A percentile compares a stretch with the other conserved stretches of the same genome.
phyloP scores from a whole-genome alignment of 2,329 filamentous ascomycete genomes.

The Aspergillus ochraceoroseus region DNA sequence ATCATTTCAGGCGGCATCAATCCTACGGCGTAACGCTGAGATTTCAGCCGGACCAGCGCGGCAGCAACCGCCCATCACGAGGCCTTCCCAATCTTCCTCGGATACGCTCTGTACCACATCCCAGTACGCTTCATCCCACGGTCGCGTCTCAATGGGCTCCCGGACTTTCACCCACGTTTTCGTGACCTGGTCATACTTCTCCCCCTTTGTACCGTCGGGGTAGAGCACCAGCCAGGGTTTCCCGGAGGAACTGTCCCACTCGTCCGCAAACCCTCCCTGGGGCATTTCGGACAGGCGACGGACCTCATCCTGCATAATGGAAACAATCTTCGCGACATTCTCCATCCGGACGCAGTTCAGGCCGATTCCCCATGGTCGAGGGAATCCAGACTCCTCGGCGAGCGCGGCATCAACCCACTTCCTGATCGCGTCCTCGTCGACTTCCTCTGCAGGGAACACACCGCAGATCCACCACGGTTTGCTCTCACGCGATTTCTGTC shows the following conservation, averaged over 20 bases:
- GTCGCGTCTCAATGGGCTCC: constrained; percentile 2
- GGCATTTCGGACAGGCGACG: constrained; percentile 35
- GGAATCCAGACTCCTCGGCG: constrained; percentile 13
- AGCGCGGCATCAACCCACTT: constrained; percentile 41
- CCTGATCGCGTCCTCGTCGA: constrained; percentile 46
- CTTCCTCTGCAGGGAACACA: constrained; percentile 55
- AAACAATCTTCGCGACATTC: constrained; percentile 20
- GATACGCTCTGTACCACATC: constrained; percentile 12
- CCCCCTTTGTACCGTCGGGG: constrained; percentile 64
- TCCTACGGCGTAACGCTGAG: constrained; percentile 12
- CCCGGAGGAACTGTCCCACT: constrained; percentile 18
- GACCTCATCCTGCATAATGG: constrained; percentile 36
- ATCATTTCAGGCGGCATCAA: no score
- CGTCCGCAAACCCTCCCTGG: constrained; percentile 21
- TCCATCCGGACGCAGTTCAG: constrained; percentile 57
- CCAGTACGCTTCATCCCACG: constrained; percentile 16
- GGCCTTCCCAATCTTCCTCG: constrained; percentile 14
- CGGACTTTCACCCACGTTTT: constrained; percentile 52
- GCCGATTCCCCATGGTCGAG: constrained; percentile 57
- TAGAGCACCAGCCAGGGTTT: constrained; percentile 58
- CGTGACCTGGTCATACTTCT: constrained; percentile 61
- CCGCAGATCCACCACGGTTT: constrained; percentile 58
- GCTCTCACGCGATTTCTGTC: no score
- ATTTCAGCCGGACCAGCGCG: constrained; percentile 17
- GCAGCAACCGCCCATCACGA: constrained; percentile 17